These are phyloP conservation scores for Pichia manshurica DNA, from an alignment of 805 yeast genomes.

Conservation along the genomic window DNA sequence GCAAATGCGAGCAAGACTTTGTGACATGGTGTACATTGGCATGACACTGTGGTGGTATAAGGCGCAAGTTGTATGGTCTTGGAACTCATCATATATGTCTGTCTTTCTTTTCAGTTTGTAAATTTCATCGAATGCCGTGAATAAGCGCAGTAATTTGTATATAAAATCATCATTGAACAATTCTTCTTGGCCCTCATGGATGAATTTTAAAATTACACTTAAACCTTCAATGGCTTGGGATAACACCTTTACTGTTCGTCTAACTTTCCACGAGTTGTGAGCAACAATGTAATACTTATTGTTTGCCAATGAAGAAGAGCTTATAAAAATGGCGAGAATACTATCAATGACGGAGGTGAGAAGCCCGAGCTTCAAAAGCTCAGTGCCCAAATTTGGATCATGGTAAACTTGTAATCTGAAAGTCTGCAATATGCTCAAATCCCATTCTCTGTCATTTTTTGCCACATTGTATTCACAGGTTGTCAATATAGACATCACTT, in stretches of 20 bases:
- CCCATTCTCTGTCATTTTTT: constrained; percentile 45
- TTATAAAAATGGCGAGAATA: constrained; percentile 10
- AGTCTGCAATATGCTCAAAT: constrained; percentile 28
- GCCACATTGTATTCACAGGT: constrained; percentile 42
- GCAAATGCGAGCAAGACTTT: constrained; percentile 24
- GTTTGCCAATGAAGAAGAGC: constrained; percentile 4
- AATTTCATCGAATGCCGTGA: constrained; percentile 52
- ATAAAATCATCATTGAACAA: constrained; percentile 26
- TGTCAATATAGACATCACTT: constrained; percentile 51
- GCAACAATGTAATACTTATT: constrained; percentile 13
- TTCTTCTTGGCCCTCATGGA: constrained; percentile 22
- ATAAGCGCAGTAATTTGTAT: constrained; percentile 38
- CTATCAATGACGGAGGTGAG: constrained; percentile 40
- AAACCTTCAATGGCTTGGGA: constrained; percentile 16
- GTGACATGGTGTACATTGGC: constrained; percentile 21
- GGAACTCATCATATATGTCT: constrained; percentile 60
- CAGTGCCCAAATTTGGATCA: constrained; percentile 32
- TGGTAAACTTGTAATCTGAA: constrained; percentile 29
- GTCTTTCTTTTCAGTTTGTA: constrained; percentile 50
- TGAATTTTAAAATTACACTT: constrained; percentile 21
- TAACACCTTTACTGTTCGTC: constrained; percentile 6
- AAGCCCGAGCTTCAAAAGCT: constrained; percentile 35
- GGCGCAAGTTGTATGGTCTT: constrained; percentile 46
- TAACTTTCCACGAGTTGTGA: constrained; percentile 14
- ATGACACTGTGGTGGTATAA: constrained; percentile 39